A percentile compares a stretch with the other conserved stretches of the same genome.
Evolutionary conservation across 768 basidiomycete genomes (phyloP).

Genomic region (Boletus coccyginus): DNA sequence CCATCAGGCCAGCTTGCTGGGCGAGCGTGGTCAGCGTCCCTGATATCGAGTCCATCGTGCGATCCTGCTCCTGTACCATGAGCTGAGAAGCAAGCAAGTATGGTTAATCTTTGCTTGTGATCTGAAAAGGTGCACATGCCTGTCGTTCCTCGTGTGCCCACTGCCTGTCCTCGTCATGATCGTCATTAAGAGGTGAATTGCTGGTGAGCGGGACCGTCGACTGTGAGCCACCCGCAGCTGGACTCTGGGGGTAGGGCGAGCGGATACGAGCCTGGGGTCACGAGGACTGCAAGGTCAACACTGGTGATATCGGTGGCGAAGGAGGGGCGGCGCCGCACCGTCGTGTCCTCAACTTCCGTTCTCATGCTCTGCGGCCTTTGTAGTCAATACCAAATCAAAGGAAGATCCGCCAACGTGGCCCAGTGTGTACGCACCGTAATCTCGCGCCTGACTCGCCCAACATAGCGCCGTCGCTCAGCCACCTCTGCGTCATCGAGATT

Average conservation of each 20-base stretch:
- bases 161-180: slow-evolving; percentile 64
- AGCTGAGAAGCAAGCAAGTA: slow-evolving; percentile 46
- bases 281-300: neutral
- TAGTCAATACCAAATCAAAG: slow-evolving; percentile 17
- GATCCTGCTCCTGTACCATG: slow-evolving; percentile 86
- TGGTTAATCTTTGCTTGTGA: neutral
- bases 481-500: slow-evolving; percentile 82
- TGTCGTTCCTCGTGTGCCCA: slow-evolving; percentile 90
- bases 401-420: slow-evolving; percentile 1
- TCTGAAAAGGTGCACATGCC: slow-evolving; percentile 36
- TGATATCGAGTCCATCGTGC: slow-evolving; percentile 81
- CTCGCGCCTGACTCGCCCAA: slow-evolving; percentile 68
- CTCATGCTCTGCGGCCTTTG: slow-evolving; percentile 70
- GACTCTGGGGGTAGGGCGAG: slow-evolving; percentile 12
- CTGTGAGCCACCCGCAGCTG: slow-evolving; percentile 14
- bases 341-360: slow-evolving; percentile 46
- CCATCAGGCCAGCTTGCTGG: slow-evolving; percentile 93
- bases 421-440: slow-evolving; percentile 62
- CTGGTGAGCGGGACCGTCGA: slow-evolving; percentile 10
- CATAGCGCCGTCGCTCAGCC: slow-evolving; percentile 69
- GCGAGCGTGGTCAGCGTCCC: slow-evolving; percentile 83
- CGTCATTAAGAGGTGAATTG: slow-evolving; percentile 19
- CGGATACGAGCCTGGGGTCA: slow-evolving; percentile 6
- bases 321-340: slow-evolving; percentile 10
- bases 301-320: neutral